Percentiles rank a stretch among this genome's conserved stretches.
These are phyloP conservation scores for Hypoxylon sp. DNA, from an alignment of 2,329 filamentous ascomycete species.

Conservation along the genomic window DNA sequence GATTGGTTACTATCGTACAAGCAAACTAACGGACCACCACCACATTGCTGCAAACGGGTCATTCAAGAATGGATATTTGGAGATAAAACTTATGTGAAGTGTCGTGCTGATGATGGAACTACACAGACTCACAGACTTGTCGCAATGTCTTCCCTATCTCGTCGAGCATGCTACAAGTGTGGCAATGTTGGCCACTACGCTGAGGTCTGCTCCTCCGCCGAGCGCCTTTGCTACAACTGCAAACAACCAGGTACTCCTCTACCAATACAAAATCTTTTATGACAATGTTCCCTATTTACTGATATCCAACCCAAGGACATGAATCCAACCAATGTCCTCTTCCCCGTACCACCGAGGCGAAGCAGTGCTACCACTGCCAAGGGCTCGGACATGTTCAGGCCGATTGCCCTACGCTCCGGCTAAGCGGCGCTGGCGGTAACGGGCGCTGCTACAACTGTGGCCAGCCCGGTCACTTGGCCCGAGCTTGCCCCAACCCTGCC, in stretches of 20 bases:
- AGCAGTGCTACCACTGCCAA: constrained; percentile 99
- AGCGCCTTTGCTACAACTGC: constrained; percentile 99
- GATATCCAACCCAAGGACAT: constrained; percentile 71
- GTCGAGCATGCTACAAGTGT: constrained; percentile 86
- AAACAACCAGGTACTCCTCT: constrained; percentile 80
- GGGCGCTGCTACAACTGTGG: constrained; percentile 98
- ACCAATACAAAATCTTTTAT: constrained; percentile 2
- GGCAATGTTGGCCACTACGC: constrained; percentile 84
- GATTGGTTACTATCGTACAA: constrained; percentile 50
- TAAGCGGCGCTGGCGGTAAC: constrained; percentile 84
- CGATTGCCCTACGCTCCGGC: constrained; percentile 94
- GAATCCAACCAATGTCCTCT: constrained; percentile 98
- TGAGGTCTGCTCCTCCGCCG: constrained; percentile 97
- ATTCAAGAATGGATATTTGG: constrained; percentile 46
- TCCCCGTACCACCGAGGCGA: constrained; percentile 96
- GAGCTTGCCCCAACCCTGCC: constrained; percentile 84
- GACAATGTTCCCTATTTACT: constrained; percentile 13
- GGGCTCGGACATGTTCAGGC: constrained; percentile 98
- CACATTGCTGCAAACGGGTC: constrained; percentile 54
- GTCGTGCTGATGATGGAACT: constrained; percentile 55
- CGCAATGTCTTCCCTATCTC: constrained; percentile 83
- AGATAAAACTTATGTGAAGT: constrained; percentile 51
- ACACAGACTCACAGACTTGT: constrained; percentile 47
- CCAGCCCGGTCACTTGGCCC: constrained; percentile 92
- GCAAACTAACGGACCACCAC: constrained; percentile 48